Base-by-base conservation (phyloP, 345 rosid genomes). In the Hirschfeldia incana region DNA sequence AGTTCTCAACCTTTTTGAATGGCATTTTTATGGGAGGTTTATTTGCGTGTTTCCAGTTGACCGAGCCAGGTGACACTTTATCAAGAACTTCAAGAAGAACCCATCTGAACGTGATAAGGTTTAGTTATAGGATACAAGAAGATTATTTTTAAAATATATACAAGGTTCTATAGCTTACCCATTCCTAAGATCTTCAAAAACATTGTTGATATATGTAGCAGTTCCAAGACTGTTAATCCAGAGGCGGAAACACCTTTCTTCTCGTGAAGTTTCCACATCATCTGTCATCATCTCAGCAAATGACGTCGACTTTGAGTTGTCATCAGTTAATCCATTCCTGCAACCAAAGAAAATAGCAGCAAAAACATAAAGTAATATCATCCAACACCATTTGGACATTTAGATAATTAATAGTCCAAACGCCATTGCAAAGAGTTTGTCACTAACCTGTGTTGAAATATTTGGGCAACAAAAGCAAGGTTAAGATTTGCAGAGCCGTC, bases 211-310 rank as follows among this genome's bases (percentile, higher is more conserved):
- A 61, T 90, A 86, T n/a, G 97, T 86, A 33, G 90, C 83, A 78
- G 79, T 81, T 76, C 97, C 99, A 68, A 93, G 92, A 87, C 98
- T 95, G 84, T 95, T 95, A 65, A 95, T 95, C 98, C 99, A 95
- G 68, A 95, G 83, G 17, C 98, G 93, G 88, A 93, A 95, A 85
- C 99, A 95, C 85, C 98, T 88, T 87, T 93, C 99, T 84, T 93
- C 99, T 32, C 94, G 85, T 66, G 99, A 95, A 75, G 99, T 93
- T 85, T 95, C 84, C 12, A 78, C 87, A 85, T 95, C 99, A 82
- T 95, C 99, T 5, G 93, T 89, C 98, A 95, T 93, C 99, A 95
- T 95, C 85, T 93, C 99, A 66, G 99, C 94, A 71, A 86, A 91
- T 65, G 96, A 83, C 39, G 85, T 71, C 79, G 70, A 66, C 73